These are phyloP conservation scores for Verruconis gallopava DNA, from an alignment of 2,329 filamentous ascomycete genomes.

Conservation along the genomic window DNA sequence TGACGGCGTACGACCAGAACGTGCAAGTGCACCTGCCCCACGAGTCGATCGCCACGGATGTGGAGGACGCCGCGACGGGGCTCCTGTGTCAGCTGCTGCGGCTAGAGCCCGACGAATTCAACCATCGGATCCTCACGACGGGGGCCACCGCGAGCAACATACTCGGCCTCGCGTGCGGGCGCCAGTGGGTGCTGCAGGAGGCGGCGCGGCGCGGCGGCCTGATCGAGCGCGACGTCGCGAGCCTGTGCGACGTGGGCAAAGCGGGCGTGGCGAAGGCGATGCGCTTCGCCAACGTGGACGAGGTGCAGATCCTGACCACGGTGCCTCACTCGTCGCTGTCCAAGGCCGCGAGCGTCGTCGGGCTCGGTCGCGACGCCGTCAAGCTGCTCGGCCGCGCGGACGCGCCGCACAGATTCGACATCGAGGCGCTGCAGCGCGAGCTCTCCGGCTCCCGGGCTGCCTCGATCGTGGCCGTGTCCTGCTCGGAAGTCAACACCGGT, in stretches of 20 bases:
- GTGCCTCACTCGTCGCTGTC: conserved; percentile 70
- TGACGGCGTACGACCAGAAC: conserved; percentile 70
- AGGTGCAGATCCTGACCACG: conserved; percentile 67
- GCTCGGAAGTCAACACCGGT: conserved; percentile 84
- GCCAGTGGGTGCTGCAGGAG: conserved; percentile 50
- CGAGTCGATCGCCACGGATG: conserved; percentile 60
- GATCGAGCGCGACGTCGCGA: conserved; percentile 14
- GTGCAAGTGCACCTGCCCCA: conserved; percentile 67
- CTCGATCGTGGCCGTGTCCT: conserved; percentile 70
- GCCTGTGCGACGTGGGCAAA: conserved; percentile 45
- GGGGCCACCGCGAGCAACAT: conserved; percentile 56
- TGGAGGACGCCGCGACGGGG: conserved; percentile 60
- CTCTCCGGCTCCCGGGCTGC: conserved; percentile 43
- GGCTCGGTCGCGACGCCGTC: conserved; percentile 59
- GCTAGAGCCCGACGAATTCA: conserved; percentile 45
- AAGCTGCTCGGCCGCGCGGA: conserved; percentile 42
- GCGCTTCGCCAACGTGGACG: conserved; percentile 45
- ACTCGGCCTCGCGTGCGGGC: conserved; percentile 52
- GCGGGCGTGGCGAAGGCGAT: conserved; percentile 58
- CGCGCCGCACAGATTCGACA: conserved; percentile 57
- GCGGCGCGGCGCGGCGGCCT: conserved; percentile 14
- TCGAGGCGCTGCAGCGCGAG: conserved; percentile 49
- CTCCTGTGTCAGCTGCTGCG: conserved; percentile 57
- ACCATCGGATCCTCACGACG: conserved; percentile 69
- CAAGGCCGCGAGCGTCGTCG: conserved; percentile 74